Percentiles rank a stretch among this genome's conserved stretches.
Evolutionary conservation across 1,284 basidiomycete genomes (phyloP).

Genomic region (Tremellales sp.): DNA sequence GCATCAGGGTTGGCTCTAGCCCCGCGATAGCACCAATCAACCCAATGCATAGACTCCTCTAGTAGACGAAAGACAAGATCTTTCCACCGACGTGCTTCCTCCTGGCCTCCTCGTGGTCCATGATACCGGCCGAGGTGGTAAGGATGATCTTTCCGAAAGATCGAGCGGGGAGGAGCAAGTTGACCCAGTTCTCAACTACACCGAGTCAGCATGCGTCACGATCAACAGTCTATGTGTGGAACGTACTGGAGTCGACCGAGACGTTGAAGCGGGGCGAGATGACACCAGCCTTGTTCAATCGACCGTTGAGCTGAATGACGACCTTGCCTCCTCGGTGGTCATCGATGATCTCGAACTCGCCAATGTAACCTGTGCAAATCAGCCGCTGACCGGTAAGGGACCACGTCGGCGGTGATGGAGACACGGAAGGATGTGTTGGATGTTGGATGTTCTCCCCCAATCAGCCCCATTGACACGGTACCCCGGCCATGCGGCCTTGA

Average conservation of each 20-base stretch:
- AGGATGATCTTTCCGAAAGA: constrained; percentile 96
- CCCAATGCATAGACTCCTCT: constrained; percentile 23
- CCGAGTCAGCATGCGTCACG: constrained; percentile 22
- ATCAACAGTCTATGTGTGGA: constrained; percentile 55
- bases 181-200: constrained; percentile 58
- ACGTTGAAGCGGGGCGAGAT: constrained; percentile 99
- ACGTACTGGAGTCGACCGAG: constrained; percentile 85
- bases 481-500: constrained; percentile 47
- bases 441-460: constrained; percentile 40
- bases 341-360: constrained; percentile 99
- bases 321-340: constrained; percentile 99
- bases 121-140: constrained; percentile 93
- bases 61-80: constrained; percentile 52
- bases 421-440: not conserved
- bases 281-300: constrained; percentile 97
- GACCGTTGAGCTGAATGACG: constrained; percentile 96
- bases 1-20: no score
- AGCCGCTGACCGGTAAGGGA: not conserved
- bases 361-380: constrained; percentile 81
- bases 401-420: constrained; percentile 7
- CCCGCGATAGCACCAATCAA: constrained; percentile 7
- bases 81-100: constrained; percentile 74
- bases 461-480: constrained; percentile 24
- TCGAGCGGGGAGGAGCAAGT: constrained; percentile 87
- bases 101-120: constrained; percentile 99